Percentiles rank a stretch among this genome's conserved stretches.
phyloP scores from a whole-genome alignment of 371 early-diverging fungal genomes.

The Mortierella sp. region DNA sequence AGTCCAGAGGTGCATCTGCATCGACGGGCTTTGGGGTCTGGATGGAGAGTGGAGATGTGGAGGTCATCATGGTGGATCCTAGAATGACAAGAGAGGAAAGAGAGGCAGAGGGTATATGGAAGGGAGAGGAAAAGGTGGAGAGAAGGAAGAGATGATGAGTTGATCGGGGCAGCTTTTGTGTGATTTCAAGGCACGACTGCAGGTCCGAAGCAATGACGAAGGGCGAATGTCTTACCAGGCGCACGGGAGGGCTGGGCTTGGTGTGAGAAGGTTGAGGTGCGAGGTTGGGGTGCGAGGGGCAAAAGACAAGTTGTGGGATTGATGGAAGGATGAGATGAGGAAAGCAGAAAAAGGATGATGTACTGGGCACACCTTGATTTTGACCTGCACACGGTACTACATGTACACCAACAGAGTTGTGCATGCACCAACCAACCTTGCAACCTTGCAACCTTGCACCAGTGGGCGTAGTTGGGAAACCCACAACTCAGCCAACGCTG shows the following conservation, averaged over 20 bases:
- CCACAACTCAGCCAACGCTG: no score
- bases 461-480: no score
- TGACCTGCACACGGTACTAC: no score
- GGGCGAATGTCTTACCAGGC: no score
- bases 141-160: neutral
- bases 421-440: no score
- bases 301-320: no score
- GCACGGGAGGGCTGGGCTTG: no score
- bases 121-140: slow-evolving; percentile 2
- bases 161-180: neutral
- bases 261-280: neutral
- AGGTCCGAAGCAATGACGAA: neutral
- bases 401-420: no score
- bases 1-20: slow-evolving; percentile 9
- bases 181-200: neutral
- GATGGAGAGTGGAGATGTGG: slow-evolving; percentile 31
- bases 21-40: slow-evolving; percentile 40
- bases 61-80: slow-evolving; percentile 23
- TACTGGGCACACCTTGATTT: no score
- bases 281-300: no score
- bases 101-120: neutral
- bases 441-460: no score
- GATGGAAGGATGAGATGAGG: neutral
- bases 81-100: neutral
- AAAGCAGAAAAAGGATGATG: neutral